Evolutionary conservation across 2,329 filamentous ascomycete genomes (phyloP), one percentile per base, ranked within the genome.

Genomic region (Rutstroemia sp.): DNA sequence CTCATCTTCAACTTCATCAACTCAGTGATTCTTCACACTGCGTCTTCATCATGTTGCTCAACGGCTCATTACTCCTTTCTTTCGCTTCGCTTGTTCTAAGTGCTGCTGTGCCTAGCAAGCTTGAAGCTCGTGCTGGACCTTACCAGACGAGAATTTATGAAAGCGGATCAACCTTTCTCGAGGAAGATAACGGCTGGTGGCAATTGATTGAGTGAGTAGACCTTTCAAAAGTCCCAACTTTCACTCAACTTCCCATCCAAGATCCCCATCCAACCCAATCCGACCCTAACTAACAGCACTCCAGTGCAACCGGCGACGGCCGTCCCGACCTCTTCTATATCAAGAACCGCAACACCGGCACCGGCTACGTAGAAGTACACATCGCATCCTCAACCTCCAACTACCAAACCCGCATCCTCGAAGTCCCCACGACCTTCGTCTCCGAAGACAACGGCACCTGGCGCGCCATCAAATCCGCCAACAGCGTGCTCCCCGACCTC

Each of bases 141-240:
- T 57, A 49, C 14, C 44, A 48, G 16, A 54, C 50, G 39, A 23
- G 44, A 38, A 45, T 57, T 6, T 37, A 54, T 8, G 44, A 54
- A 19, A 38, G 37, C 16, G 45, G 50, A 38, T 44, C 55, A 10
- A 54, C 50, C 5, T 57, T 57, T 19, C 34, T 16, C 6, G 17
- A 57, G 30, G 55, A 57, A 21, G 16, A 57, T n/a, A 54, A 57
- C 25, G 55, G 55, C 2, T 52, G 38, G 17, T 57, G 55, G 55
- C 55, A 57, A 45, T 39, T 57, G 17, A 57, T 57, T 39, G 55
- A 57, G 50, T 57, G 17, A 19, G 54, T 23, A 19, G 10, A 14
- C 16, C 14, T 7, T 7, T 47, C 1, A 45, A 4, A 2, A 21
- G 10, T 17, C 17, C 42, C n/a, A 23, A 12, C 12, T 34, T 17